phyloP scores from a whole-genome alignment of 164 flowering plant species.

The Aristolochia fimbriata region DNA sequence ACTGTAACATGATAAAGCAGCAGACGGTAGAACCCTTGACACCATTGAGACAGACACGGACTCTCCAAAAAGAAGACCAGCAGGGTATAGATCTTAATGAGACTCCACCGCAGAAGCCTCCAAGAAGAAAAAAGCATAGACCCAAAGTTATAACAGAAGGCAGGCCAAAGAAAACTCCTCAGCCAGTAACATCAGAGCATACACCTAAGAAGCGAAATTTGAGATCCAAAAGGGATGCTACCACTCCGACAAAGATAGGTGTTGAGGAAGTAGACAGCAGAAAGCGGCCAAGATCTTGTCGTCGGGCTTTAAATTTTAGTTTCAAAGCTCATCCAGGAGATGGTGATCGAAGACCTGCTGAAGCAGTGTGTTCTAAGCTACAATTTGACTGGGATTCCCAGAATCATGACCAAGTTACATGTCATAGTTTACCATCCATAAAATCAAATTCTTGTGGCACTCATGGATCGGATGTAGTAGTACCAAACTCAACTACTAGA shows the following conservation, averaged over 20 bases:
- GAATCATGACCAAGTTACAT: not conserved
- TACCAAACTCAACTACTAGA: conserved; percentile 16
- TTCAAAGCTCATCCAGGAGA: conserved; percentile 14
- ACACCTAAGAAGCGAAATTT: conserved; percentile 7
- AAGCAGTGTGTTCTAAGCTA: not conserved
- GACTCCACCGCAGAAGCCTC: conserved; percentile 10
- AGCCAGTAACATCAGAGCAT: conserved; percentile 8
- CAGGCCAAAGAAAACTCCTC: conserved; percentile 34
- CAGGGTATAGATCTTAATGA: conserved; percentile 6
- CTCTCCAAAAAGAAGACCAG: conserved; percentile 7
- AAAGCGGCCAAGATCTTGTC: conserved; percentile 27
- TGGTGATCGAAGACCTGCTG: conserved; percentile 2
- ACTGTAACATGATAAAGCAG: not conserved
- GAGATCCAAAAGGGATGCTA: conserved; percentile 1
- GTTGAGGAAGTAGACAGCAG: conserved; percentile 4
- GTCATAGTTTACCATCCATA: not conserved
- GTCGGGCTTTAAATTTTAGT: conserved; percentile 32
- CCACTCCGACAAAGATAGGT: conserved; percentile 2
- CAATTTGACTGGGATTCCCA: not conserved
- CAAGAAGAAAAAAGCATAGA: conserved; percentile 25
- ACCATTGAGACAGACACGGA: too few species aligned
- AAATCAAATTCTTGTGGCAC: conserved; percentile 2
- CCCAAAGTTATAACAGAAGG: conserved; percentile 59
- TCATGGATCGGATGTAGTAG: conserved; percentile 14
- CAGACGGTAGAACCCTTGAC: too few species aligned